These are phyloP conservation scores for Medicago arabica DNA, from an alignment of 306 rosid genomes.

Conservation along the genomic window DNA sequence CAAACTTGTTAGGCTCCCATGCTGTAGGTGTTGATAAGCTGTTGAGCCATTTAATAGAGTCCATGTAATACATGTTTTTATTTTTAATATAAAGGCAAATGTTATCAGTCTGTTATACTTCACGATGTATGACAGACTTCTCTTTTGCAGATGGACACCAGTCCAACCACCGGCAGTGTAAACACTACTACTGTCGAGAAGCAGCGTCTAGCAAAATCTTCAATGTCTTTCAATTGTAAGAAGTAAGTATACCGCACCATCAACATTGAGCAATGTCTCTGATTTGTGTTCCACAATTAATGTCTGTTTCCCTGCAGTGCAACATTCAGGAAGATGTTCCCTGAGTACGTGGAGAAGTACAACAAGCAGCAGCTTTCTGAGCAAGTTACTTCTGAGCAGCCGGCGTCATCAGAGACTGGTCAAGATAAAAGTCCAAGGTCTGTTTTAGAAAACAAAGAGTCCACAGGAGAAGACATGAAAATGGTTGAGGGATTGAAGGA, in stretches of 20 bases:
- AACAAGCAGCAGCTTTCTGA: slow-evolving; percentile 69
- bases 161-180: slow-evolving; percentile 99
- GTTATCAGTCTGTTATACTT: not conserved
- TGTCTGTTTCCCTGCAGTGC: slow-evolving; percentile 53
- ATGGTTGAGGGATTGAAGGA: slow-evolving; percentile 54
- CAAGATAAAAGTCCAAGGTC: slow-evolving; percentile 53
- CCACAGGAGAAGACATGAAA: slow-evolving; percentile 54
- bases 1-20: slow-evolving; percentile 13
- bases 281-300: slow-evolving; percentile 31
- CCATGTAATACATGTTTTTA: not conserved
- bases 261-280: slow-evolving; percentile 14
- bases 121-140: not conserved
- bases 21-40: not conserved
- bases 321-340: slow-evolving; percentile 89
- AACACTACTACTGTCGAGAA: slow-evolving; percentile 80
- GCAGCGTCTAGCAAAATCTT: slow-evolving; percentile 87
- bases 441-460: slow-evolving; percentile 51
- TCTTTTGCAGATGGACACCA: slow-evolving; percentile 84
- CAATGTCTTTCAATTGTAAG: slow-evolving; percentile 87
- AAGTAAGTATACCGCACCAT: slow-evolving; percentile 62
- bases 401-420: slow-evolving; percentile 44
- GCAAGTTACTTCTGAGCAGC: slow-evolving; percentile 63
- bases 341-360: slow-evolving; percentile 89
- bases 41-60: slow-evolving; percentile 24
- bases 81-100: not conserved